Percentiles rank a stretch among this genome's conserved stretches.
phyloP scores from a whole-genome alignment of 331 rosid genomes.

The Dryas integrifolia region DNA sequence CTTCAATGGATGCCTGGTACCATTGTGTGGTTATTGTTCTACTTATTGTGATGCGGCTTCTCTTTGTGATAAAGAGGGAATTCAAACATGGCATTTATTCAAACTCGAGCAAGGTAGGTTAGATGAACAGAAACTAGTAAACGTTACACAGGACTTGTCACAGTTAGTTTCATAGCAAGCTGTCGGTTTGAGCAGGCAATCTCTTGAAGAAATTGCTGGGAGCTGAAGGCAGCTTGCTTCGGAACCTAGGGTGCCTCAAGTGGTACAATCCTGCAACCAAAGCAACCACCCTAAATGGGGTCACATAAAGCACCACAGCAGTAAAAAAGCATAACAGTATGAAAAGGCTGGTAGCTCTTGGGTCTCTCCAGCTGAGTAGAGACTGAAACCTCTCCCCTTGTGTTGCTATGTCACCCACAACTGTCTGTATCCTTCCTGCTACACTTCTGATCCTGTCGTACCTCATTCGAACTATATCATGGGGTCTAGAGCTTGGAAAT shows the following conservation, averaged over 20 bases:
- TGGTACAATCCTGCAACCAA: constrained; percentile 58
- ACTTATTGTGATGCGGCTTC: too few relatives aligned
- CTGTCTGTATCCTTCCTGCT: constrained; percentile 86
- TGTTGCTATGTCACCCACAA: constrained; percentile 88
- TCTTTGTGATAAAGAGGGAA: not conserved
- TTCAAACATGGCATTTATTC: not conserved
- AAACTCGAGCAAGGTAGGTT: not conserved
- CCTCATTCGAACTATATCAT: constrained; percentile 72
- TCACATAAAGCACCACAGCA: constrained; percentile 61
- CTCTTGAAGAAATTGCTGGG: constrained; percentile 91
- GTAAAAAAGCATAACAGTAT: constrained; percentile 59
- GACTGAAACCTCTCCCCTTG: constrained; percentile 91
- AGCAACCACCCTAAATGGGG: constrained; percentile 73
- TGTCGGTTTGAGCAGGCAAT: constrained; percentile 70
- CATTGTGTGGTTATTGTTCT: not conserved
- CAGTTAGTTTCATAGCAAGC: constrained; percentile 46
- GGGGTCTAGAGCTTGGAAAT: constrained; percentile 66
- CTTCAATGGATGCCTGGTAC: too few relatives aligned
- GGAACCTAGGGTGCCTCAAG: constrained; percentile 75
- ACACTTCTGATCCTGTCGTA: constrained; percentile 81
- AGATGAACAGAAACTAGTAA: not conserved
- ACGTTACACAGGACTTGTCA: not conserved
- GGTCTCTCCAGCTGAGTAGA: constrained; percentile 85
- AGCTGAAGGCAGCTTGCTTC: constrained; percentile 74
- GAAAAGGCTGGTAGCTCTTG: constrained; percentile 82